phyloP scores from a whole-genome alignment of 139 green algal genomes.

The Nannochloris sp. region DNA sequence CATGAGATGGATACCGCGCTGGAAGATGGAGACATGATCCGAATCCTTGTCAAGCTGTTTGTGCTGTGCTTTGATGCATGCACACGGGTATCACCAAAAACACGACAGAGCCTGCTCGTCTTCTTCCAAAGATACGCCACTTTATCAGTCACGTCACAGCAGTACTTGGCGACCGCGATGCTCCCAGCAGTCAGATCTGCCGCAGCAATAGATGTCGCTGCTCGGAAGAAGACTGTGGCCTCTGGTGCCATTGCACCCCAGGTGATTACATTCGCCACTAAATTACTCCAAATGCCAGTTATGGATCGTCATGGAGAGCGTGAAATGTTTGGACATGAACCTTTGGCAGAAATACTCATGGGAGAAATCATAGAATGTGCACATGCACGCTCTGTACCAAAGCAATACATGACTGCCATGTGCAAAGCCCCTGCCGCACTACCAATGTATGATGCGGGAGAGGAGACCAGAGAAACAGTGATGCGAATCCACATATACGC shows the following conservation, averaged over 20 bases:
- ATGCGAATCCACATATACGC: slow-evolving; percentile 4
- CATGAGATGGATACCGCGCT: slow-evolving; percentile 12
- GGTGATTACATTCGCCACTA: slow-evolving; percentile 27
- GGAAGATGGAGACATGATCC: slow-evolving; percentile 22
- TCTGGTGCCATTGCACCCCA: slow-evolving; percentile 14
- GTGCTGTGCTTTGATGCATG: slow-evolving; percentile 34
- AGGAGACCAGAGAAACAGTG: slow-evolving; percentile 6
- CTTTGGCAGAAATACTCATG: slow-evolving; percentile 20
- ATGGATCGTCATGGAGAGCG: slow-evolving; percentile 6
- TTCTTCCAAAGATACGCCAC: slow-evolving; percentile 48
- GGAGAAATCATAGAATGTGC: slow-evolving; percentile 21
- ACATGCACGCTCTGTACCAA: slow-evolving; percentile 10
- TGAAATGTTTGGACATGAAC: slow-evolving; percentile 19
- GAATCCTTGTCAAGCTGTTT: slow-evolving; percentile 33
- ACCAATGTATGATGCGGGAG: slow-evolving; percentile 13
- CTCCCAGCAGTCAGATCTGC: slow-evolving; percentile 29
- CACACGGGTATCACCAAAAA: slow-evolving; percentile 18
- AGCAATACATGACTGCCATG: slow-evolving; percentile 29
- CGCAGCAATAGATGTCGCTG: slow-evolving; percentile 12
- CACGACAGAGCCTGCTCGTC: slow-evolving; percentile 44
- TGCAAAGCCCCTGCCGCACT: slow-evolving; percentile 18
- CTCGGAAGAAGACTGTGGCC: slow-evolving; percentile 2
- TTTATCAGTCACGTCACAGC: slow-evolving; percentile 12
- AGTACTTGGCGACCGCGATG: slow-evolving; percentile 27
- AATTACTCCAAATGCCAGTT: slow-evolving; percentile 30